Evolutionary conservation across 2,329 filamentous ascomycete species (phyloP).

Genomic region (Cercospora janseana): DNA sequence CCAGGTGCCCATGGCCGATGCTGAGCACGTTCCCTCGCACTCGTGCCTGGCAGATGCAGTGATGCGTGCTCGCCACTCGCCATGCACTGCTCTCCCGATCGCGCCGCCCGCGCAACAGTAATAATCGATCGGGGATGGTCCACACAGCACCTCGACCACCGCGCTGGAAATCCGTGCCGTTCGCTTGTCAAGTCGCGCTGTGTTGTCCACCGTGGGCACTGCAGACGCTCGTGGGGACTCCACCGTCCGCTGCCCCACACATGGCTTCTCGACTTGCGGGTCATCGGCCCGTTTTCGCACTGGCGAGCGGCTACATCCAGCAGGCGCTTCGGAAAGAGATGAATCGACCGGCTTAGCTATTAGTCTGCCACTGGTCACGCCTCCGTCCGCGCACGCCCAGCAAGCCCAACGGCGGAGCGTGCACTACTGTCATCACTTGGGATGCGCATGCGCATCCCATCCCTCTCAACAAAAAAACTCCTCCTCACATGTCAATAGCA

Average conservation of each 20-base stretch:
- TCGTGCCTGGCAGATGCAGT: too few relatives aligned
- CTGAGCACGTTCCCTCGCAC: too few relatives aligned
- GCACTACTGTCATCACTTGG: neutral
- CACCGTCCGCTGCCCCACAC: constrained; percentile 4
- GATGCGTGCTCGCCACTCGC: too few relatives aligned
- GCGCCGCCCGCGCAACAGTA: neutral
- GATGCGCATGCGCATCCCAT: neutral
- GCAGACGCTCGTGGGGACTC: constrained; percentile 7
- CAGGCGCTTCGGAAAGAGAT: constrained; percentile 10
- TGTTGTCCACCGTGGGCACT: constrained; percentile 4
- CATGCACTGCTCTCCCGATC: neutral
- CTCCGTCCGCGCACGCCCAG: neutral
- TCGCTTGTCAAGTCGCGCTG: neutral
- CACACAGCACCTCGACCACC: constrained; percentile 4
- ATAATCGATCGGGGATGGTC: neutral
- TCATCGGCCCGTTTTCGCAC: constrained; percentile 11
- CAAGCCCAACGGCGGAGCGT: constrained; percentile 2
- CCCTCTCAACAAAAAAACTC: constrained; percentile 1
- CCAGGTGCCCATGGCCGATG: too few relatives aligned
- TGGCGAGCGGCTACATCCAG: neutral
- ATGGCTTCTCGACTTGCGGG: constrained; percentile 4
- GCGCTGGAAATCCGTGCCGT: constrained; percentile 1
- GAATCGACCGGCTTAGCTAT: constrained; percentile 3
- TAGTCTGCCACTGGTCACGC: neutral
- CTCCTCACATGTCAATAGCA: too few relatives aligned